These are phyloP conservation scores for Simmondsia chinensis DNA, from an alignment of 148 eudicot species.

Conservation along the genomic window DNA sequence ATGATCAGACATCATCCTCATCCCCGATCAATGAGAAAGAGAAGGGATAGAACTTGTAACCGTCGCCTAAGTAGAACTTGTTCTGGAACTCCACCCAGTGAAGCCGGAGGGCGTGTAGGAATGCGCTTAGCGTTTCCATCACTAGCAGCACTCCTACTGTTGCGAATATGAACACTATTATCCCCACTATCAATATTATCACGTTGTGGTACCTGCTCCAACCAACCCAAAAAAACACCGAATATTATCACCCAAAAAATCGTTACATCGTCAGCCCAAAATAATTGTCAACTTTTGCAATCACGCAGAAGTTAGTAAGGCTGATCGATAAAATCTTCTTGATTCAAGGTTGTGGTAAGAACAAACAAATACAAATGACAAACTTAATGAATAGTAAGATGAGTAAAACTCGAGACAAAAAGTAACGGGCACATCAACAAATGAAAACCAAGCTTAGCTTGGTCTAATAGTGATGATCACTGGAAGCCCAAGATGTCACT, in stretches of 20 bases:
- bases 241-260: not conserved
- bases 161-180: conserved; percentile 66
- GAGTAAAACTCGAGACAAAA: no score
- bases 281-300: no score
- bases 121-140: conserved; percentile 96
- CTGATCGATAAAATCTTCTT: not conserved
- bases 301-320: not conserved
- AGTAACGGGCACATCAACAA: no score
- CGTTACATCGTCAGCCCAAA: not conserved
- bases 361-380: not conserved
- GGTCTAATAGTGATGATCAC: no score
- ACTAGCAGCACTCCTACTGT: conserved; percentile 86
- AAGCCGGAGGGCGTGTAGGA: conserved; percentile 85
- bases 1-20: conserved; percentile 52
- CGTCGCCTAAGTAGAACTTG: conserved; percentile 86
- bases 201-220: conserved; percentile 61
- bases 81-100: conserved; percentile 96
- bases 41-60: conserved; percentile 79
- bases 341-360: no score
- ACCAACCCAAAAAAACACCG: not conserved
- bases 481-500: no score
- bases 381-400: no score
- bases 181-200: conserved; percentile 49
- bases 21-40: conserved; percentile 41
- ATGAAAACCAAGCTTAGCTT: no score